phyloP scores from a whole-genome alignment of 345 rosid species.

The Hypericum perforatum region DNA sequence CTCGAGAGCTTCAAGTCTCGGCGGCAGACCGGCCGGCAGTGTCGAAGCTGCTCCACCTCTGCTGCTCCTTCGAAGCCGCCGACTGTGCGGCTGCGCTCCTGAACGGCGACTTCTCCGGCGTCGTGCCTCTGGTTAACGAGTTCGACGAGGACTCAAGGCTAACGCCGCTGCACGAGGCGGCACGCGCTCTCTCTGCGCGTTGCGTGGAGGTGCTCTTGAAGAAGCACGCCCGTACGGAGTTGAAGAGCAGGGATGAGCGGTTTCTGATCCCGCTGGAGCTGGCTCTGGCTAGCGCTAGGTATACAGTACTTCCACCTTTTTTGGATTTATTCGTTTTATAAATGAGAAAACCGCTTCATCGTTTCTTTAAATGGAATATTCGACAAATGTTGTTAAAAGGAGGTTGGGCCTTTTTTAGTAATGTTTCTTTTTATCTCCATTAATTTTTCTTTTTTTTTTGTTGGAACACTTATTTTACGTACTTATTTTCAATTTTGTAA shows the following conservation, averaged over 20 bases:
- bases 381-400: no score
- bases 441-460: no score
- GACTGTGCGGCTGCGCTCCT: slow-evolving; percentile 47
- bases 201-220: slow-evolving; percentile 59
- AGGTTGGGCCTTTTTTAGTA: no score
- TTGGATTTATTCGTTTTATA: no score
- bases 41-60: slow-evolving; percentile 38
- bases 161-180: slow-evolving; percentile 60
- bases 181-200: slow-evolving; percentile 44
- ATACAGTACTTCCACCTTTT: background rate
- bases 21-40: slow-evolving; percentile 16
- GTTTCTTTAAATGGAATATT: no score
- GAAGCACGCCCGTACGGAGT: slow-evolving; percentile 67
- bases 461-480: no score
- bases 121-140: slow-evolving; percentile 44
- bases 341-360: no score
- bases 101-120: slow-evolving; percentile 44
- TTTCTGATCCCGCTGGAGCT: slow-evolving; percentile 55
- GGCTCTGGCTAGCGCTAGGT: slow-evolving; percentile 48
- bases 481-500: no score
- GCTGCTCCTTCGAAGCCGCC: slow-evolving; percentile 50
- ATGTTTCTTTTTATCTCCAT: no score
- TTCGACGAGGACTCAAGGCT: slow-evolving; percentile 22
- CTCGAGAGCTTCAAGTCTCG: background rate
- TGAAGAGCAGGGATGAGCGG: slow-evolving; percentile 49